Base-by-base conservation (phyloP, 768 basidiomycete species). In the Lenzites betulinus region DNA sequence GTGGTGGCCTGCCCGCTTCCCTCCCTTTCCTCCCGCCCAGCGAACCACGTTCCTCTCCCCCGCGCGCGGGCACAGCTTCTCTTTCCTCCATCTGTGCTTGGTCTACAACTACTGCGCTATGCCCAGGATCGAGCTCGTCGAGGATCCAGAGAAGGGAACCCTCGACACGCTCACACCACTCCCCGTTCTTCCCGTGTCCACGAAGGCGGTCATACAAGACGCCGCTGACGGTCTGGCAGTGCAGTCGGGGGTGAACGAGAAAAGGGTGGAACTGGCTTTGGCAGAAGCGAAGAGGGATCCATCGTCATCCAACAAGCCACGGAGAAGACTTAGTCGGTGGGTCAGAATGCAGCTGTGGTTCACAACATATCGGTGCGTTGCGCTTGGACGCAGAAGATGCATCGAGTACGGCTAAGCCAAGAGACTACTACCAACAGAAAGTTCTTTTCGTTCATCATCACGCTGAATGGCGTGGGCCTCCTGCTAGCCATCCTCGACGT, bases 311-410 rank as follows among this genome's bases (percentile, higher is more conserved):
- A 59, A 58, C 39, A 51, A 67, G 35, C 55, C 62, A n/a, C 67
- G 67, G 44, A 62, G 65, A 43, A 65, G 55, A 43, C 59, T 68
- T 25, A 70, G 71, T 47, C 64, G 64, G 23, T 71, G 70, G 71
- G 41, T 70, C 46, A 66, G 66, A n/a, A 71, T 73, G 56, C 66
- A 63, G 60, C 54, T 77, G 26, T 77, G 75, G 76, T 76, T 70
- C 62, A 77, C 75, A 48, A 72, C 75, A 4, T 77, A 77, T 56
- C 72, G 73, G 74, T 73, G 44, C 5, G 73, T 66, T 9, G 28
- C 5, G 15, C 9, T 66, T 12, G 39, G 13, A 16, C 13, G 26
- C 49, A 25, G 48, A 18, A 38, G 0, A 4, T 18, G 38, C 13
- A 18, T 15, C 9, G 11, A 11, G 7, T 39, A n/a, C n/a, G 41